Evolutionary conservation across 177 flowering plant genomes (phyloP).

Genomic region (Vitis hybrid): DNA sequence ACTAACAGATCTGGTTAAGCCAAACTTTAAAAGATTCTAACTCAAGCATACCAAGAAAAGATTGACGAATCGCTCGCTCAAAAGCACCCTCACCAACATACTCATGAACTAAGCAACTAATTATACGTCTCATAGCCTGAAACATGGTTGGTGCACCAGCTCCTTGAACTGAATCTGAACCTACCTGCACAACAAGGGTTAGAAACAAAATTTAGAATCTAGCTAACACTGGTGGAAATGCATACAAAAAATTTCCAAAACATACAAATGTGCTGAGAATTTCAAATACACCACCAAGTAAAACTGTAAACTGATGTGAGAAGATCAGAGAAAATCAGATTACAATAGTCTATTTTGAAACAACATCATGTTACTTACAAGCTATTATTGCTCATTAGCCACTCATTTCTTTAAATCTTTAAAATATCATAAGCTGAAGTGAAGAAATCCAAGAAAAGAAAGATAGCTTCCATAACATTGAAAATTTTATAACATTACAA

Average conservation of each 20-base stretch:
- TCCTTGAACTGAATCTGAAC: slow-evolving; percentile 86
- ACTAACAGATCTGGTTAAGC: background rate
- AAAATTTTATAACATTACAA: background rate
- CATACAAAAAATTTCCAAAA: background rate
- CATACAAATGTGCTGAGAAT: background rate
- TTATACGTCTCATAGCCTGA: slow-evolving; percentile 90
- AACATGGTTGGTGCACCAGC: slow-evolving; percentile 99
- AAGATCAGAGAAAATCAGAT: background rate
- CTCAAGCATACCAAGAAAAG: slow-evolving; percentile 72
- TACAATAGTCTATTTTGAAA: background rate
- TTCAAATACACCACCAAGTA: background rate
- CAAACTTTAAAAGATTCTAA: slow-evolving; percentile 4
- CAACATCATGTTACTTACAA: background rate
- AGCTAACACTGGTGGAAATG: background rate
- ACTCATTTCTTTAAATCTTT: background rate
- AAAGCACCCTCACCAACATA: slow-evolving; percentile 59
- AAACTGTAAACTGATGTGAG: background rate
- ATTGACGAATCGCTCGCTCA: slow-evolving; percentile 82
- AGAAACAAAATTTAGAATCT: background rate
- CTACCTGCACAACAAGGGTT: slow-evolving; percentile 55
- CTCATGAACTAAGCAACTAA: slow-evolving; percentile 50
- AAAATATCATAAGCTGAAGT: background rate
- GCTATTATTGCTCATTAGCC: slow-evolving; percentile 2
- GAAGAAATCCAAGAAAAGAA: background rate
- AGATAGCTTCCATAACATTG: background rate